Evolutionary conservation across 2,329 filamentous ascomycete species (phyloP).

Genomic region (Phaeosphaeriaceae sp.): DNA sequence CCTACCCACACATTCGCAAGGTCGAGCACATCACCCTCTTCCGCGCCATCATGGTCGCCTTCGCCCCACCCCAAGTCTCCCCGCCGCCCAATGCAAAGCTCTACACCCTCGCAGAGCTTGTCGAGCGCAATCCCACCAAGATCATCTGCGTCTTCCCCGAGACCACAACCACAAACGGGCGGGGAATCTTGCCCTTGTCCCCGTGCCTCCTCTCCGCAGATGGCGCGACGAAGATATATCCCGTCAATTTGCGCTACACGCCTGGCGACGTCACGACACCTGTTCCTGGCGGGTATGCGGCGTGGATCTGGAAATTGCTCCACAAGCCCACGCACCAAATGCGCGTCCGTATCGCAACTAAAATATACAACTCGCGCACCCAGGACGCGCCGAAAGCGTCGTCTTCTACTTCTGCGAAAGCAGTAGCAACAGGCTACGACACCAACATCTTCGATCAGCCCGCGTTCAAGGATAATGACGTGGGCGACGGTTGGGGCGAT

Average conservation of each 20-base stretch:
- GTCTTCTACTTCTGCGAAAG: conserved; percentile 3
- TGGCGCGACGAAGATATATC: conserved; percentile 78
- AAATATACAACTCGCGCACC: conserved; percentile 56
- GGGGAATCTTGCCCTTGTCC: conserved; percentile 84
- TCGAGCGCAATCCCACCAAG: conserved; percentile 73
- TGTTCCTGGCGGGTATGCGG: conserved; percentile 73
- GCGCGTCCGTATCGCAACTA: conserved; percentile 86
- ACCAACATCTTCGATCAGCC: conserved; percentile 43
- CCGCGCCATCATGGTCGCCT: conserved; percentile 75
- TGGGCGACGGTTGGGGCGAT: conserved; percentile 12
- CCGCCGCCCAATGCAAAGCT: conserved; percentile 45
- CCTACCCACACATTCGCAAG: conserved; percentile 75
- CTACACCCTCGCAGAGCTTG: conserved; percentile 56
- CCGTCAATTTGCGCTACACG: conserved; percentile 87
- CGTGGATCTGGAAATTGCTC: conserved; percentile 86
- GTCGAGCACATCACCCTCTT: conserved; percentile 81
- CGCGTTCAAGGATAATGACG: conserved; percentile 19
- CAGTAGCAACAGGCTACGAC: conserved; percentile 33
- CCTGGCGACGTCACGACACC: conserved; percentile 91
- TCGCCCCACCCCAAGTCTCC: conserved; percentile 62
- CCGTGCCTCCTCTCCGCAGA: conserved; percentile 75
- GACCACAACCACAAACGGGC: conserved; percentile 91
- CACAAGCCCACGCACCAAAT: conserved; percentile 88
- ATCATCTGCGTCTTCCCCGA: conserved; percentile 91
- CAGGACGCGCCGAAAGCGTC: conserved; percentile 23